These are phyloP conservation scores for Colletotrichum tanaceti DNA, from an alignment of 2,329 filamentous ascomycete species.

Conservation along the genomic window DNA sequence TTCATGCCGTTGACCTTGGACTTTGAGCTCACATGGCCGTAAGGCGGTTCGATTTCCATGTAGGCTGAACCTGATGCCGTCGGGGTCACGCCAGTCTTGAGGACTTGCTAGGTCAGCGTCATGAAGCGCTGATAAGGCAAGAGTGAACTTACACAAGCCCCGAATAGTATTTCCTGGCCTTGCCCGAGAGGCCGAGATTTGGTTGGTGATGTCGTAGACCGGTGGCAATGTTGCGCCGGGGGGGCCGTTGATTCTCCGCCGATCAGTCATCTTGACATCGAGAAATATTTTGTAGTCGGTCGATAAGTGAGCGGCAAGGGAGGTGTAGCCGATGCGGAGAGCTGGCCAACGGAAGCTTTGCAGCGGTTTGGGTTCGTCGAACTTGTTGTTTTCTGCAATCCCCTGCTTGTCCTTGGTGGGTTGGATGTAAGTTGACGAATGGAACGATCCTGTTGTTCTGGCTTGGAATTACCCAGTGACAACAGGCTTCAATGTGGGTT, in stretches of 20 bases:
- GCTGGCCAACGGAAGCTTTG: background rate
- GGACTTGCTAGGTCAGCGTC: slow-evolving; percentile 64
- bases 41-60: slow-evolving; percentile 71
- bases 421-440: background rate
- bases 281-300: background rate
- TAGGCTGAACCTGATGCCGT: slow-evolving; percentile 95
- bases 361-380: background rate
- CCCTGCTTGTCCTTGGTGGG: background rate
- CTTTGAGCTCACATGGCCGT: slow-evolving; percentile 49
- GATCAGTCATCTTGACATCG: slow-evolving; percentile 73
- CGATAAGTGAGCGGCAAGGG: background rate
- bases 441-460: background rate
- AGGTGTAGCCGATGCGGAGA: background rate
- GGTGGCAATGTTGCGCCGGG: slow-evolving; percentile 80
- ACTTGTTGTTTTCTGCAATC: too few species aligned
- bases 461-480: background rate
- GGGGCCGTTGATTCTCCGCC: slow-evolving; percentile 91
- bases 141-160: slow-evolving; percentile 80
- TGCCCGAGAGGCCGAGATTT: slow-evolving; percentile 58
- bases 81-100: slow-evolving; percentile 91
- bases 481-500: background rate
- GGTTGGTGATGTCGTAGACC: slow-evolving; percentile 67
- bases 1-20: slow-evolving; percentile 78
- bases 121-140: background rate
- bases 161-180: slow-evolving; percentile 78